Conservation (phyloP, 768 basidiomycete genomes). For the Cyathus striatus region DNA sequence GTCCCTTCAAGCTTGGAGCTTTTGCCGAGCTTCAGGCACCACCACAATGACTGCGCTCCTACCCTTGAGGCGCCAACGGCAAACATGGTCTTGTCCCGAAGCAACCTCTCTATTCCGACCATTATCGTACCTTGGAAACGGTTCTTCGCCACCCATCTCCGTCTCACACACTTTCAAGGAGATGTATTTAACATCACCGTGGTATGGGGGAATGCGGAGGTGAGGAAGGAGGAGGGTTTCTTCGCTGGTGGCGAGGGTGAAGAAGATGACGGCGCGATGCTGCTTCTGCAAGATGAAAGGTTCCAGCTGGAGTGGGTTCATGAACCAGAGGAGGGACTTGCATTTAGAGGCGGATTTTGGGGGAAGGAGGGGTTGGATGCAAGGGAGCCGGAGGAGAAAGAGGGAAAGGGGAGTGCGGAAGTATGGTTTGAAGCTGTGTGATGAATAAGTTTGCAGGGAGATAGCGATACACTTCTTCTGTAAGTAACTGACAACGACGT, state of each 20-base stretch:
- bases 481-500: no score
- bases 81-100: constrained; percentile 20
- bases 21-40: background rate
- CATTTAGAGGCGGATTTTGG: constrained; percentile 35
- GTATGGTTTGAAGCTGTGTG: constrained; percentile 39
- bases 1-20: constrained; percentile 7
- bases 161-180: constrained; percentile 28
- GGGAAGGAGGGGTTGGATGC: constrained; percentile 30
- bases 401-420: constrained; percentile 31
- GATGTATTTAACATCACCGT: constrained; percentile 33
- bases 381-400: constrained; percentile 16
- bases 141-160: constrained; percentile 28
- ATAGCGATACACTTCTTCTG: no score
- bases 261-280: constrained; percentile 25
- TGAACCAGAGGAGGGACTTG: constrained; percentile 25
- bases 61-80: constrained; percentile 18
- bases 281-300: constrained; percentile 25
- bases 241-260: constrained; percentile 4
- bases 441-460: no score
- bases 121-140: constrained; percentile 27
- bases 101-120: constrained; percentile 22
- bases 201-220: constrained; percentile 29
- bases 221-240: constrained; percentile 19
- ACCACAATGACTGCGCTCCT: constrained; percentile 12
- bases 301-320: constrained; percentile 36